Evolutionary conservation across 2,329 filamentous ascomycete genomes (phyloP).

Genomic region (Penicillium frequentans): DNA sequence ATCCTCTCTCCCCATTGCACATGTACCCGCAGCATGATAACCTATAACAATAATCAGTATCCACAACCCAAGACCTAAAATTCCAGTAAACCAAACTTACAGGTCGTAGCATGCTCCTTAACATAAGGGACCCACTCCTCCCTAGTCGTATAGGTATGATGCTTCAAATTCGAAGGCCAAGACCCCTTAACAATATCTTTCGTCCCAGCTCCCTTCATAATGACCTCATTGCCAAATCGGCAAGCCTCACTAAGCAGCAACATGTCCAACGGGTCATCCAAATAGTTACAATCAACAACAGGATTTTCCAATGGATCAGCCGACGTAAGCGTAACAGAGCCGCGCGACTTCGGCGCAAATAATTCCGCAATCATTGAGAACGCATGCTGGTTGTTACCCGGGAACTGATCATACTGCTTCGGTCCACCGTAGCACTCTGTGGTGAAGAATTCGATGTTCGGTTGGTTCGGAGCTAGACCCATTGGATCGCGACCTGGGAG

Average conservation of each 20-base stretch:
- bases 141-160: constrained; percentile 54
- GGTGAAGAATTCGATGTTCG: constrained; percentile 63
- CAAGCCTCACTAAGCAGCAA: constrained; percentile 61
- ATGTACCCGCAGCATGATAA: constrained; percentile 60
- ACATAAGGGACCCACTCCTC: constrained; percentile 62
- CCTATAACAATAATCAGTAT: constrained; percentile 31
- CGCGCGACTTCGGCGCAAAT: constrained; percentile 58
- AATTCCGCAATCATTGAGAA: constrained; percentile 62
- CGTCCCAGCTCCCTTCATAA: constrained; percentile 58
- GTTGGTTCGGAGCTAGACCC: constrained; percentile 57
- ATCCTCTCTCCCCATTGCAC: constrained; percentile 54
- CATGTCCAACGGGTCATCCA: constrained; percentile 58
- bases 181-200: constrained; percentile 60
- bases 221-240: constrained; percentile 60
- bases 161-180: constrained; percentile 55
- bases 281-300: constrained; percentile 59
- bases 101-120: constrained; percentile 60
- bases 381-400: constrained; percentile 53
- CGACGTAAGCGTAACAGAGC: constrained; percentile 54
- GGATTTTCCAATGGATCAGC: constrained; percentile 54
- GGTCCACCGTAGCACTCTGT: constrained; percentile 64
- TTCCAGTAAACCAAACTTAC: constrained; percentile 38
- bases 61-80: too few species aligned
- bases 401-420: constrained; percentile 57
- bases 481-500: constrained; percentile 60